Evolutionary conservation across 208 protist genomes (phyloP).

Genomic region (Tritrichomonas foetus): DNA sequence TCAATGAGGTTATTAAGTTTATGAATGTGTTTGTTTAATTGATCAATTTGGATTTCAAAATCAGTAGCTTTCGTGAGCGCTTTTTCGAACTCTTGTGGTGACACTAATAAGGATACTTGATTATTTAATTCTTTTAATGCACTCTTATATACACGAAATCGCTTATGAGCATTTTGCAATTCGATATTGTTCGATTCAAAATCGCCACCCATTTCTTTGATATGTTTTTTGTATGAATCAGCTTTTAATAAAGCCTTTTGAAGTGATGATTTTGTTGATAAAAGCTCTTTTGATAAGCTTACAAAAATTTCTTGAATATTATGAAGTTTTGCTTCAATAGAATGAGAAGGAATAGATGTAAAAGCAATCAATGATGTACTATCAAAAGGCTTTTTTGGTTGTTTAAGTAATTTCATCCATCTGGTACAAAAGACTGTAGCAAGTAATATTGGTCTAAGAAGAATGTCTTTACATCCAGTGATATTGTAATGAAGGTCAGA

Average conservation of each 20-base stretch:
- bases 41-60: background rate
- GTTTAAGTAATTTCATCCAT: background rate
- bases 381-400: background rate
- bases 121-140: background rate
- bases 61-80: background rate
- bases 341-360: background rate
- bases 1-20: background rate
- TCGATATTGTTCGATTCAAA: background rate
- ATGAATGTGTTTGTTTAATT: background rate
- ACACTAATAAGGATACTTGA: background rate
- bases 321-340: background rate
- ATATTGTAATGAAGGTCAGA: background rate
- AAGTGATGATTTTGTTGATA: background rate
- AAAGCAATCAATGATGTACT: background rate
- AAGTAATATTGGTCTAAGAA: background rate
- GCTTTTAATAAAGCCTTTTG: background rate
- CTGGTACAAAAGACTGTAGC: background rate
- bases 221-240: background rate
- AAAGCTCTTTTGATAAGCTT: background rate
- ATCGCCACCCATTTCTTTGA: background rate
- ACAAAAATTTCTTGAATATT: background rate
- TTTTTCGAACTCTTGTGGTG: background rate
- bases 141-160: background rate
- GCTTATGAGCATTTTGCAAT: background rate
- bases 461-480: background rate